A percentile compares a stretch with the other conserved stretches of the same genome.
Evolutionary conservation across 2,329 filamentous ascomycete genomes (phyloP).

Genomic region (Cladophialophora carrionii): DNA sequence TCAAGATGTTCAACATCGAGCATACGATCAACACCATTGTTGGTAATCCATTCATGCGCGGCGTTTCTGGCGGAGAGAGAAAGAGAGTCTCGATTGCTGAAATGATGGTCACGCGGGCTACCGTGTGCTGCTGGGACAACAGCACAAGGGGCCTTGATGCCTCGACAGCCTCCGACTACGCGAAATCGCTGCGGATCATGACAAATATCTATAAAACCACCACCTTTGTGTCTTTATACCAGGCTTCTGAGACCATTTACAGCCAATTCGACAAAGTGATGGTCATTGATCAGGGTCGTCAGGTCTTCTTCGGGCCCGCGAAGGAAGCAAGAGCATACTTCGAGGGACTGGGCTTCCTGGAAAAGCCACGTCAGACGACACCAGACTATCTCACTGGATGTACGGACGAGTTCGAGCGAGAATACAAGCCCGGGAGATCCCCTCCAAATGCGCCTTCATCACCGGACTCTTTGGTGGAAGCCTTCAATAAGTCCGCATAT

Average conservation of each 20-base stretch:
- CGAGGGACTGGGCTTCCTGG: conserved; percentile 73
- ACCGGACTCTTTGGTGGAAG: conserved; percentile 67
- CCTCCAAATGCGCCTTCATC: conserved; percentile 69
- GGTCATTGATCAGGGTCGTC: conserved; percentile 74
- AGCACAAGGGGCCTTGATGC: conserved; percentile 70
- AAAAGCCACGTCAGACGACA: conserved; percentile 75
- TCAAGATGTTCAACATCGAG: conserved; percentile 94
- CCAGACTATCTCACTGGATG: conserved; percentile 81
- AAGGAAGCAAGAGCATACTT: conserved; percentile 73
- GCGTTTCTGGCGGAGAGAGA: conserved; percentile 76
- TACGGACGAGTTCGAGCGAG: conserved; percentile 80
- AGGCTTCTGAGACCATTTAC: conserved; percentile 82
- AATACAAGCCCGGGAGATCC: conserved; percentile 70
- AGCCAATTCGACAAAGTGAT: conserved; percentile 80
- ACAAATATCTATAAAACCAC: conserved; percentile 83
- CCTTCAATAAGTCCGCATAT: conserved; percentile 69
- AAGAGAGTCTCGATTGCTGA: conserved; percentile 83
- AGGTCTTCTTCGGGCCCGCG: conserved; percentile 75
- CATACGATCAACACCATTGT: conserved; percentile 85
- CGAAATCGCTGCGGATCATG: conserved; percentile 73
- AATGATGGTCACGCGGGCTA: conserved; percentile 75
- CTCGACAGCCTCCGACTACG: conserved; percentile 68
- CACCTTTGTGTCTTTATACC: conserved; percentile 84
- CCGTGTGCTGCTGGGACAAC: conserved; percentile 76
- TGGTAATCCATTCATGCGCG: conserved; percentile 78